Conservation (phyloP, 2,329 filamentous ascomycete species). For the Mycosphaerella arachidis region DNA sequence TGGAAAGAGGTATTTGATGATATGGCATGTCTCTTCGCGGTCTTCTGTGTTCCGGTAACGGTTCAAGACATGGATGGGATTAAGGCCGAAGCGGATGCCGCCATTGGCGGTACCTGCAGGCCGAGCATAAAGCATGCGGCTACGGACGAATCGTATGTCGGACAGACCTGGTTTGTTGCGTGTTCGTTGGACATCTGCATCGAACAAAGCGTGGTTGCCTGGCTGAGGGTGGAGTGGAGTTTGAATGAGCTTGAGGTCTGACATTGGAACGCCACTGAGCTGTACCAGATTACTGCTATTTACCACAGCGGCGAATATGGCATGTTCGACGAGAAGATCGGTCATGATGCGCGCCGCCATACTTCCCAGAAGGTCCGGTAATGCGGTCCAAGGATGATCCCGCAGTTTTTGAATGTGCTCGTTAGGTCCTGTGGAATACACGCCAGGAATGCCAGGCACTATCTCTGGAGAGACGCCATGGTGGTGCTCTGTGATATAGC, state of each 20-base stretch:
- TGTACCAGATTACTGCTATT: conserved; percentile 67
- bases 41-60: conserved; percentile 53
- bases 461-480: conserved; percentile 32
- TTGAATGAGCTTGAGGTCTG: conserved; percentile 36
- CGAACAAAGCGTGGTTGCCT: too few species aligned
- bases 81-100: conserved; percentile 66
- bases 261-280: conserved; percentile 65
- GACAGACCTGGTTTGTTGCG: conserved; percentile 13
- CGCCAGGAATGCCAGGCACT: conserved; percentile 56
- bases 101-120: conserved; percentile 66
- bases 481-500: conserved; percentile 34
- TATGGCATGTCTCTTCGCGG: conserved; percentile 56
- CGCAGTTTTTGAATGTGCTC: conserved; percentile 66
- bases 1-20: conserved; percentile 93
- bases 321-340: conserved; percentile 69
- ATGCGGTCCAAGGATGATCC: conserved; percentile 65
- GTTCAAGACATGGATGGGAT: conserved; percentile 80
- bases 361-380: conserved; percentile 69
- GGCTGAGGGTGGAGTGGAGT: neutral
- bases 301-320: conserved; percentile 64
- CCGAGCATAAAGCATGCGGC: conserved; percentile 79
- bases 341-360: conserved; percentile 74
- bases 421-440: conserved; percentile 64
- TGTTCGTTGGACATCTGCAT: neutral
- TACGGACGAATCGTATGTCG: conserved; percentile 68